These are phyloP conservation scores for Elsinoe batatas DNA, from an alignment of 2,329 filamentous ascomycete species.

Conservation along the genomic window DNA sequence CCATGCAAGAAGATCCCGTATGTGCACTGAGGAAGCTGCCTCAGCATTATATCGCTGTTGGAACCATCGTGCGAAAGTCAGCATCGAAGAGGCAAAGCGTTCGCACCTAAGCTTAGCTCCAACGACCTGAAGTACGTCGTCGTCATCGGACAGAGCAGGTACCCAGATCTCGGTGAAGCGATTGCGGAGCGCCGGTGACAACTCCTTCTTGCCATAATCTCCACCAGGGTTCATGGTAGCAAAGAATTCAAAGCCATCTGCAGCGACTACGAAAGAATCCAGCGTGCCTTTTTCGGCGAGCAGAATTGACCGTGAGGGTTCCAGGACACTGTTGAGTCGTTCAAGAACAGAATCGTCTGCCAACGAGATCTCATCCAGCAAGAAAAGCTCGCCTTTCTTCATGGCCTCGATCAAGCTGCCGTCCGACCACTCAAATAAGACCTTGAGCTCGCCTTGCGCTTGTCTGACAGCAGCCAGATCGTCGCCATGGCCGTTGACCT, in stretches of 20 bases:
- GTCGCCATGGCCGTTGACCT: slow-evolving; percentile 15
- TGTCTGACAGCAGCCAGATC: slow-evolving; percentile 28
- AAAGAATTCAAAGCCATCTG: slow-evolving; percentile 82
- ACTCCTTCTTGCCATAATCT: slow-evolving; percentile 94
- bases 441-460: slow-evolving; percentile 57
- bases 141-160: slow-evolving; percentile 69
- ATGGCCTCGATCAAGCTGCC: slow-evolving; percentile 90
- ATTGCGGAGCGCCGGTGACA: slow-evolving; percentile 89
- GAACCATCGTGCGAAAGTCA: slow-evolving; percentile 85
- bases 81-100: slow-evolving; percentile 56
- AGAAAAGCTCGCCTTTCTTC: slow-evolving; percentile 79
- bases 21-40: slow-evolving; percentile 68
- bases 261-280: slow-evolving; percentile 67
- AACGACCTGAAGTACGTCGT: slow-evolving; percentile 84
- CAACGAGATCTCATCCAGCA: slow-evolving; percentile 94
- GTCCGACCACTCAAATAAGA: slow-evolving; percentile 93
- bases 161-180: slow-evolving; percentile 99
- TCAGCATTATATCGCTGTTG: slow-evolving; percentile 67
- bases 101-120: slow-evolving; percentile 59
- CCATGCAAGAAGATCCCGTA: slow-evolving; percentile 89
- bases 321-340: slow-evolving; percentile 89
- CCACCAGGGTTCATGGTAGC: slow-evolving; percentile 99
- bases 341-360: slow-evolving; percentile 97
- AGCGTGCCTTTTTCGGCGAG: slow-evolving; percentile 87
- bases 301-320: slow-evolving; percentile 74